Conservation (phyloP, 495 filamentous ascomycete genomes). For the Amniculicola lignicola region DNA sequence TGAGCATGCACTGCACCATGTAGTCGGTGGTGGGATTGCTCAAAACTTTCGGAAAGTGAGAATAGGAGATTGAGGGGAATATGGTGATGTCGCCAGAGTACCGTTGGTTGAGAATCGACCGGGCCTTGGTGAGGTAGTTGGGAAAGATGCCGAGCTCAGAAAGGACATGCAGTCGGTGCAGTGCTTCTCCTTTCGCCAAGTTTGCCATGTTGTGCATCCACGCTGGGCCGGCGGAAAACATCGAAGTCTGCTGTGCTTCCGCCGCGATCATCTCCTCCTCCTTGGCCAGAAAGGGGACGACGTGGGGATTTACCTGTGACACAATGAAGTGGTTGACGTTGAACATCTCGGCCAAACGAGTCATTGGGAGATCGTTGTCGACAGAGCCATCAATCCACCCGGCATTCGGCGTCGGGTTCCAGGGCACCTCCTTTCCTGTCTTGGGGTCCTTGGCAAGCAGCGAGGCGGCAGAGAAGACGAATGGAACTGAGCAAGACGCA, state of each 20-base stretch:
- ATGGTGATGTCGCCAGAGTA: constrained; percentile 97
- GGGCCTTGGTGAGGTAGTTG: constrained; percentile 71
- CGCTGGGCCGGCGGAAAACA: constrained; percentile 39
- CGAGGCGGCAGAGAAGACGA: constrained; percentile 73
- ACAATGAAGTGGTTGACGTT: constrained; percentile 99
- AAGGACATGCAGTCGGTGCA: constrained; percentile 77
- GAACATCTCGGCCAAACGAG: constrained; percentile 87
- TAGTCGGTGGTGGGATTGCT: constrained; percentile 89
- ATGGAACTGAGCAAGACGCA: constrained; percentile 88
- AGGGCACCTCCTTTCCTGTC: constrained; percentile 72
- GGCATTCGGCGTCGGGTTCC: constrained; percentile 75
- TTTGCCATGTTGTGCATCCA: constrained; percentile 70
- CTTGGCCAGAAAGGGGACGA: constrained; percentile 78
- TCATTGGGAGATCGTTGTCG: constrained; percentile 92
- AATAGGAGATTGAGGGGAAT: constrained; percentile 71
- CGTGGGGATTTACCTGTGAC: constrained; percentile 92
- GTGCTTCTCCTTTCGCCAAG: constrained; percentile 73
- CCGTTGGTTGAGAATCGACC: constrained; percentile 79
- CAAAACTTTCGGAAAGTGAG: constrained; percentile 72
- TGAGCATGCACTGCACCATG: constrained; percentile 70
- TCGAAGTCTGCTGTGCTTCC: constrained; percentile 41
- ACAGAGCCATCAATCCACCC: constrained; percentile 91
- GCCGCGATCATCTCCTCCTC: constrained; percentile 56
- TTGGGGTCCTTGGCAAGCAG: constrained; percentile 81
- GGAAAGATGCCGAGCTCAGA: constrained; percentile 82